These are phyloP conservation scores for Pleurotus giganteus DNA, from an alignment of 768 basidiomycete genomes.

Conservation along the genomic window DNA sequence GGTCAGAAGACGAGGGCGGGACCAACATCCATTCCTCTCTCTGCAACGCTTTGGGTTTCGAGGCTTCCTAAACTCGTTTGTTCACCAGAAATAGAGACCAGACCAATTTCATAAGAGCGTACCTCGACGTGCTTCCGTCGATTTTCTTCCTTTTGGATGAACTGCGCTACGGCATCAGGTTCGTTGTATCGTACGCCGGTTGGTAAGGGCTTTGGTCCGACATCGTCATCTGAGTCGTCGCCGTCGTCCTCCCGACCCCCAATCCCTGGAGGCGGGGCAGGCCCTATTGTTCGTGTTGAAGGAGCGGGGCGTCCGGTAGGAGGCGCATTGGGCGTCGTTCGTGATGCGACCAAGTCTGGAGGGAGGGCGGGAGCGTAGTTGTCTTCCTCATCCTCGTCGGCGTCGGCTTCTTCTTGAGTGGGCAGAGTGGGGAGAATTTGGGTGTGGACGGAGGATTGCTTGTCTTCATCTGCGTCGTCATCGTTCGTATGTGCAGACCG, in stretches of 20 bases:
- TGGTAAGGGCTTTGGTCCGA: conserved; percentile 81
- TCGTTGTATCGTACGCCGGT: conserved; percentile 38
- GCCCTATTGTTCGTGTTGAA: conserved; percentile 39
- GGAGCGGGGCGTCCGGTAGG: conserved; percentile 15
- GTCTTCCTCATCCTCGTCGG: conserved; percentile 61
- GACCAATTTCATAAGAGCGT: conserved; percentile 14
- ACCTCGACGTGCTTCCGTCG: conserved; percentile 69
- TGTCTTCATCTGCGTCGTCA: no score
- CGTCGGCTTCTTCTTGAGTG: conserved; percentile 17
- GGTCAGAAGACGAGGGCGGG: conserved; percentile 79
- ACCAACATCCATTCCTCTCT: conserved; percentile 99
- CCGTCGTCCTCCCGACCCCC: conserved; percentile 36
- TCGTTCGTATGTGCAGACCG: no score
- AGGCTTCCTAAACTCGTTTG: conserved; percentile 53
- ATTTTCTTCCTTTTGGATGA: conserved; percentile 82
- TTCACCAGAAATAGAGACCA: neutral
- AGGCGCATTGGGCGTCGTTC: conserved; percentile 29
- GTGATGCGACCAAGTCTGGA: conserved; percentile 58
- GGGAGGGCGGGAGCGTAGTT: conserved; percentile 74
- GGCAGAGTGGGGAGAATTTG: conserved; percentile 14
- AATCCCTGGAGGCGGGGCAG: conserved; percentile 36
- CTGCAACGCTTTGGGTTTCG: conserved; percentile 72
- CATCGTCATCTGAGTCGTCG: conserved; percentile 71
- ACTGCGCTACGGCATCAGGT: conserved; percentile 73
- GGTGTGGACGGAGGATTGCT: no score